Base-by-base conservation (phyloP, 208 protist species). In the Leishmania major region DNA sequence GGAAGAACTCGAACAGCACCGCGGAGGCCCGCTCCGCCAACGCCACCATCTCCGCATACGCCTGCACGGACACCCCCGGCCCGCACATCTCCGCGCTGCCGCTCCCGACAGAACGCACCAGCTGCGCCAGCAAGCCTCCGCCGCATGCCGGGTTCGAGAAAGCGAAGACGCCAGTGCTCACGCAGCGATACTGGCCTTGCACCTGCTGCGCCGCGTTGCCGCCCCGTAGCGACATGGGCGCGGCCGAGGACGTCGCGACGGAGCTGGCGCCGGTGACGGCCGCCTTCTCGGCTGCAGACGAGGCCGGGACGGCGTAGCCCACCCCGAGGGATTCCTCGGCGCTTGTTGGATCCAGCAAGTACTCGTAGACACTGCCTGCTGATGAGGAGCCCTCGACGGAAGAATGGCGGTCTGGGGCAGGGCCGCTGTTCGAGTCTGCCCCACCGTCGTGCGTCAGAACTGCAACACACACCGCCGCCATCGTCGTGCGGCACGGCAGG, bases 401-500 rank as follows among this genome's bases (percentile, higher is more conserved):
- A 35, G 28, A 49, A 43, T 3, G 43, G 70, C 22, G n/a, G 28
- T 64, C 55, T 47, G 49, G 0, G 22, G 69, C 25, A 51, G 40
- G 25, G 69, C 69, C 17, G 17, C 22, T 35, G 69, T 19, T 73
- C 69, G 43, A 73, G 69, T 73, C 69, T 31, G 69, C 69, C 28
- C n/a, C 80, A 25, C 31, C 79, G 10, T 7, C 78, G 35, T 73
- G 78, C 11, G 59, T 49, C 57, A 90, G 40, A 57, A 80, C 86
- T 2, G 87, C 83, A 10, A 97, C 77, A 43, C 77, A 87, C 6
- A 96, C 90, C 1, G 95, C 95, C 1, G 94, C 94, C 66, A 96
- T 83, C n/a, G 92, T 96, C 13, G 91, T 96, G 45, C 91, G 92
- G 76, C 95, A 95, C 69, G 94, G 89, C 59, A 97, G 75, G 17